Conservation (phyloP, 2,329 filamentous ascomycete species). For the Aciculosporium take region DNA sequence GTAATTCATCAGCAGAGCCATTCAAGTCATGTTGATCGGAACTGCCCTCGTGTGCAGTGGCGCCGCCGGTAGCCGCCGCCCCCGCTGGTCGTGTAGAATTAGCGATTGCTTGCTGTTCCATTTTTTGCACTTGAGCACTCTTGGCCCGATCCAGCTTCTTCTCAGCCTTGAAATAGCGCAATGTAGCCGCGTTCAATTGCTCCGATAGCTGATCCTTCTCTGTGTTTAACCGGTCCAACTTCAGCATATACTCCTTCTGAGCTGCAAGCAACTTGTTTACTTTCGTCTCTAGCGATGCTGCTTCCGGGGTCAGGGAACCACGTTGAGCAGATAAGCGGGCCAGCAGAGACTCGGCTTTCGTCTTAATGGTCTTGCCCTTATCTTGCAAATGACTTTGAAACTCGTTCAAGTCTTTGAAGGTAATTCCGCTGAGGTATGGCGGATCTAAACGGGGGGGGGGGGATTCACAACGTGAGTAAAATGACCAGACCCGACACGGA, state of each 20-base stretch:
- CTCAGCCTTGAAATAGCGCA: slow-evolving; percentile 89
- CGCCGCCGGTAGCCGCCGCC: slow-evolving; percentile 3
- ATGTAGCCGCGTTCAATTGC: slow-evolving; percentile 73
- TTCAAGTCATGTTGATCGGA: slow-evolving; percentile 37
- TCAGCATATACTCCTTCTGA: slow-evolving; percentile 68
- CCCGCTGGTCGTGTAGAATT: slow-evolving; percentile 40
- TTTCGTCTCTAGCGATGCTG: slow-evolving; percentile 58
- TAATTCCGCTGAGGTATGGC: slow-evolving; percentile 42
- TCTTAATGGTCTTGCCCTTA: slow-evolving; percentile 62
- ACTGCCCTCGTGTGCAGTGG: slow-evolving; percentile 28
- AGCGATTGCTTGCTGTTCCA: slow-evolving; percentile 77
- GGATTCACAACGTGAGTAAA: too few relatives aligned
- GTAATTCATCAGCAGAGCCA: slow-evolving; percentile 48
- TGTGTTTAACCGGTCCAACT: slow-evolving; percentile 57
- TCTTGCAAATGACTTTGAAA: slow-evolving; percentile 72
- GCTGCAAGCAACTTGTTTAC: slow-evolving; percentile 61
- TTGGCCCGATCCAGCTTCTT: slow-evolving; percentile 84
- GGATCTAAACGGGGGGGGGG: too few relatives aligned
- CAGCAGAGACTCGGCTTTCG: slow-evolving; percentile 58
- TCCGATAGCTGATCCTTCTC: slow-evolving; percentile 80
- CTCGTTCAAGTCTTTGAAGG: slow-evolving; percentile 49
- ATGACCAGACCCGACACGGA: background rate
- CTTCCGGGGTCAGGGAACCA: slow-evolving; percentile 48
- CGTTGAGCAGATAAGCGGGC: slow-evolving; percentile 35
- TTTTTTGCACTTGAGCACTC: slow-evolving; percentile 77